Evolutionary conservation across 2,329 filamentous ascomycete species (phyloP).

Genomic region (Dactylonectria estremocensis): DNA sequence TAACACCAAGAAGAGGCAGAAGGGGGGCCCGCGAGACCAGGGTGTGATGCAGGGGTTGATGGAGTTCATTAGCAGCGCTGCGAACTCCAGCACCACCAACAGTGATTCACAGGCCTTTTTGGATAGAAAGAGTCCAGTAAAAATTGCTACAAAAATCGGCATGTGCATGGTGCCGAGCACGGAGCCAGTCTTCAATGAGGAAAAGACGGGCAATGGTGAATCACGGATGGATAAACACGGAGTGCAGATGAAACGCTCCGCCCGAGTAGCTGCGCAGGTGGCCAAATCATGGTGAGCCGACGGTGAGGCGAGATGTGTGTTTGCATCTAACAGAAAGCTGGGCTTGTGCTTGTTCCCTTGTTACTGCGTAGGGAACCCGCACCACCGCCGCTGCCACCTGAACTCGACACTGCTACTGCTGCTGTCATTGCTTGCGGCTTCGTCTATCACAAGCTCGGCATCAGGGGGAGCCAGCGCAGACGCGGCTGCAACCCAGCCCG

Average conservation of each 20-base stretch:
- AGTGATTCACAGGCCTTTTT: not conserved
- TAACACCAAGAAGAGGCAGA: conserved; percentile 22
- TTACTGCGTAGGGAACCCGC: not conserved
- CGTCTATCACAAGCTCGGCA: not conserved
- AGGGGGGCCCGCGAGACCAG: conserved; percentile 33
- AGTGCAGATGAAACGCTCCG: conserved; percentile 44
- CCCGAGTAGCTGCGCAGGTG: conserved; percentile 32
- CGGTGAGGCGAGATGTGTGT: conserved; percentile 13
- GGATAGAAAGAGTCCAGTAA: not conserved
- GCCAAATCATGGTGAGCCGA: conserved; percentile 30
- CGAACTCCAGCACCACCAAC: conserved; percentile 29
- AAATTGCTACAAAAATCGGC: not conserved
- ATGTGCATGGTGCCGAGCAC: not conserved
- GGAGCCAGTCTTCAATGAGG: not conserved
- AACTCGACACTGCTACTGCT: conserved; percentile 22
- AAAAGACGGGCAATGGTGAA: not conserved
- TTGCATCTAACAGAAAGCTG: not conserved
- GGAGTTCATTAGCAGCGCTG: conserved; percentile 35
- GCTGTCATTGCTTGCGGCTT: not conserved
- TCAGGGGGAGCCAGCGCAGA: not conserved
- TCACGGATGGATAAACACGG: conserved; percentile 9
- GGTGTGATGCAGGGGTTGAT: conserved; percentile 46
- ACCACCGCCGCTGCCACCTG: conserved; percentile 25
- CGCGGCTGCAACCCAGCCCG: not conserved
- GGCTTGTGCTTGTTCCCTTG: not conserved